phyloP scores from a whole-genome alignment of 768 basidiomycete species.

The Tulasnella sp. region DNA sequence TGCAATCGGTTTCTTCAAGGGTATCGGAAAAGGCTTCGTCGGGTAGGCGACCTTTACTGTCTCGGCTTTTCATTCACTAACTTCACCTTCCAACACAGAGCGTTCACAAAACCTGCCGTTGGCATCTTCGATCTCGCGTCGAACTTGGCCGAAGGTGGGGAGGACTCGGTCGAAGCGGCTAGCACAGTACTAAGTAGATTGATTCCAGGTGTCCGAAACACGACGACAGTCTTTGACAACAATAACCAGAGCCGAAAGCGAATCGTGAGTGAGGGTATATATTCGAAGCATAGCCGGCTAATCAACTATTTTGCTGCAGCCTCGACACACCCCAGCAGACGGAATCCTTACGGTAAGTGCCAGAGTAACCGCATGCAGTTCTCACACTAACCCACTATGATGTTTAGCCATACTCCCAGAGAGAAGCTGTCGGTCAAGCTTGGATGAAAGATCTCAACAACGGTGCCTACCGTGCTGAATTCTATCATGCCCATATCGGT shows the following conservation, averaged over 20 bases:
- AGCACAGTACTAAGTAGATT: background rate
- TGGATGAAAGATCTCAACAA: slow-evolving; percentile 96
- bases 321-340: slow-evolving; percentile 81
- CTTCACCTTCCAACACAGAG: slow-evolving; percentile 46
- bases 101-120: slow-evolving; percentile 93
- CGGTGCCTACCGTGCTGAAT: slow-evolving; percentile 77
- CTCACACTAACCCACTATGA: slow-evolving; percentile 6
- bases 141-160: slow-evolving; percentile 82
- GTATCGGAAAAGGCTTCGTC: slow-evolving; percentile 91
- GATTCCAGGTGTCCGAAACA: slow-evolving; percentile 83
- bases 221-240: slow-evolving; percentile 95
- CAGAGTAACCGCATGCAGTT: background rate
- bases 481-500: slow-evolving; percentile 92
- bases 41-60: slow-evolving; percentile 52
- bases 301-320: slow-evolving; percentile 45
- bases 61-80: slow-evolving; percentile 5
- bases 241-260: slow-evolving; percentile 83
- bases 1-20: slow-evolving; percentile 95
- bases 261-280: slow-evolving; percentile 49
- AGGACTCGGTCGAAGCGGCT: too few relatives aligned
- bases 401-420: slow-evolving; percentile 74
- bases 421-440: slow-evolving; percentile 90
- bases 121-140: slow-evolving; percentile 95
- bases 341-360: slow-evolving; percentile 77
- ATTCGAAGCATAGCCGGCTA: slow-evolving; percentile 18